Evolutionary conservation across 176 grass and related monocot genomes (phyloP), one percentile per base, ranked within the genome.

Genomic region (Carex kokanica): DNA sequence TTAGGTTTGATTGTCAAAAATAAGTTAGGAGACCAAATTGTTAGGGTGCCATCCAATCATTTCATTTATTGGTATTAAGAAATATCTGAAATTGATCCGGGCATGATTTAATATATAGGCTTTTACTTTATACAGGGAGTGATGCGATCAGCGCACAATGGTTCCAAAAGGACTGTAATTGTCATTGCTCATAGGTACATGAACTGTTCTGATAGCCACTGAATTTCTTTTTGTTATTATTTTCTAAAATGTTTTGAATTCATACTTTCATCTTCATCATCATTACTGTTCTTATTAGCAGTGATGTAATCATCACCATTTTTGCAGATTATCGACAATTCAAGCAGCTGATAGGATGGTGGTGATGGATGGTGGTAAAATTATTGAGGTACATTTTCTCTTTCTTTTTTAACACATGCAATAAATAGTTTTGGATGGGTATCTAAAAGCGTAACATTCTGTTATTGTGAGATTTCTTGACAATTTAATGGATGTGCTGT

Each of bases 121-220:
- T 85, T 40, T 83, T 41, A 32, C 12, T 83, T 74, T 40, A 29
- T 78, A 29, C 69, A 99, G 93, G 83, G 90, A 45, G 91, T 93
- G 38, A 90, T 99, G 82, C 94, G 91, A 25, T 73, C 90, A 78
- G 84, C 85, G 56, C 84, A 94, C 21, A 84, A 82, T 40, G 85
- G 90, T 36, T 84, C 88, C 14, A 91, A 83, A 86, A 93, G 96
- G 87, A 95, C 93, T 11, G 91, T 99, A 81, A 77, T 99, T 54
- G 88, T 99, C 83, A 99, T 99, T 88, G 93, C 96, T 68, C 93
- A 99, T 88, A 99, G 96, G 96, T 99, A 85, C 57, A 56, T 71
- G 58, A 15, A 36, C 20, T 56, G 21, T 74, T 62, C 52, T 45
- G 51, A 27, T 52, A 32, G 21, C 40, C 17, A 8, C 34, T 82